Evolutionary conservation across 2,329 filamentous ascomycete species (phyloP), one percentile per base, ranked within the genome.

Genomic region (Rhynchosporium graminicola): DNA sequence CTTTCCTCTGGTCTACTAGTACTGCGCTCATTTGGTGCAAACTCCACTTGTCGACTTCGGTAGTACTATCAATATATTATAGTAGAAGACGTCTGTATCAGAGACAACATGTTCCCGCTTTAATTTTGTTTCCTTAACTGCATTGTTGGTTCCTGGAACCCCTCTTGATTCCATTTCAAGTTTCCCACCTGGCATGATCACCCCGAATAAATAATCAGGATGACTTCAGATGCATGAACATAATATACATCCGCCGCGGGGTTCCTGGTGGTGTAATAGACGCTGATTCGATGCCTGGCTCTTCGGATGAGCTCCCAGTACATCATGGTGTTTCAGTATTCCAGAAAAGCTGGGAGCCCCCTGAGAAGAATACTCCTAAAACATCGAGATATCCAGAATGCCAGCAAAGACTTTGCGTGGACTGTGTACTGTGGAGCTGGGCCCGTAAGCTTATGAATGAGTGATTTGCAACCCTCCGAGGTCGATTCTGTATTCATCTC

Each of bases 171-270:
- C 47, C 13, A 26, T 10, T 26, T 51, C 28, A 26, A 56, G 36
- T 36, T 10, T 36, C 9, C 33, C 33, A 42, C 20, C 28, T 36
- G 42, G 50, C 45, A 42, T 55, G 26, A 42, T 52, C 43, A 38
- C 40, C 45, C 15, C 48, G 60, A 66, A 58, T 58, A 64, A 64
- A 61, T 66, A 31, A 61, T 54, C 36, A 60, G 28, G 29, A 20
- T 47, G 47, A 61, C 60, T 61, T 64, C 50, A 51, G 60, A 59
- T 63, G 64, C 62, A 64, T 65, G 31, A 61, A 65, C 20, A 20
- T 20, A 20, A 20, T 20, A 20, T 20, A 20, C 59, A 29, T 40
- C 50, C n/a, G 42, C 43, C 26, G 33, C 50, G 42, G 56, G 55
- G 64, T 45, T 54, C 38, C 26, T 45, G 52, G 54, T 12, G 31